A percentile compares a stretch with the other conserved stretches of the same genome.
Evolutionary conservation across 2,329 filamentous ascomycete species (phyloP).

Genomic region (Epicoccum sorghinum): DNA sequence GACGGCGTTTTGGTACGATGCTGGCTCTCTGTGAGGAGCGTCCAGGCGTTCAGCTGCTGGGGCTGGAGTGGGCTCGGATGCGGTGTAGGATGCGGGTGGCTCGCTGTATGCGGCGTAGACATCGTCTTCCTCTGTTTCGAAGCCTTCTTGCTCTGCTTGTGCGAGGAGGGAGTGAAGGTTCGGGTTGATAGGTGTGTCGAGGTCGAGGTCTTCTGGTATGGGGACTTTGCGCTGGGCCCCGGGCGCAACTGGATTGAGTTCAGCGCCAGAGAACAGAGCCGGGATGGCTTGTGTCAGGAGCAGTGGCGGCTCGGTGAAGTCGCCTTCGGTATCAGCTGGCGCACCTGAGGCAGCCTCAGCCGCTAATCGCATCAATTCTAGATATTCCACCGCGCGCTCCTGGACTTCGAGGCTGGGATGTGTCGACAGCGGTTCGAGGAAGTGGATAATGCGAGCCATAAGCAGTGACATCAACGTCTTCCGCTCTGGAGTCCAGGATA

Average conservation of each 20-base stretch:
- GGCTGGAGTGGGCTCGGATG: slow-evolving; percentile 24
- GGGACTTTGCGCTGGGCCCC: slow-evolving; percentile 88
- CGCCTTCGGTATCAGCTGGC: slow-evolving; percentile 61
- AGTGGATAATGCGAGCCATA: slow-evolving; percentile 80
- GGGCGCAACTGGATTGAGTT: slow-evolving; percentile 87
- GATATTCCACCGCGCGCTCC: slow-evolving; percentile 89
- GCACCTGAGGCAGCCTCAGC: slow-evolving; percentile 76
- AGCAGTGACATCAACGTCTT: slow-evolving; percentile 78
- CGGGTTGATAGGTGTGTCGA: slow-evolving; percentile 81
- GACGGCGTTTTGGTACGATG: slow-evolving; percentile 54
- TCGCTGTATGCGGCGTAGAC: slow-evolving; percentile 56
- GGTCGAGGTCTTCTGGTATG: slow-evolving; percentile 73
- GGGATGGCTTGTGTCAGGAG: slow-evolving; percentile 91
- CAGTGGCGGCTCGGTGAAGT: slow-evolving; percentile 77
- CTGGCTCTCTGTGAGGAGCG: slow-evolving; percentile 40
- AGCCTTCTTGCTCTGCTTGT: slow-evolving; percentile 54
- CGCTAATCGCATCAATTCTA: slow-evolving; percentile 85
- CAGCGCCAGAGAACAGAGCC: slow-evolving; percentile 81
- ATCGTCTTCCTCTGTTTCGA: slow-evolving; percentile 52
- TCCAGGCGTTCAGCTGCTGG: slow-evolving; percentile 55
- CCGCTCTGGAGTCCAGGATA: slow-evolving; percentile 73
- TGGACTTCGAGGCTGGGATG: slow-evolving; percentile 94
- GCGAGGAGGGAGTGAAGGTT: slow-evolving; percentile 71
- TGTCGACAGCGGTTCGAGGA: slow-evolving; percentile 76
- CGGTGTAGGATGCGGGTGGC: slow-evolving; percentile 38